A percentile compares a stretch with the other conserved stretches of the same genome.
phyloP scores from a whole-genome alignment of 805 yeast species.

The Jamesozyma rosinii region DNA sequence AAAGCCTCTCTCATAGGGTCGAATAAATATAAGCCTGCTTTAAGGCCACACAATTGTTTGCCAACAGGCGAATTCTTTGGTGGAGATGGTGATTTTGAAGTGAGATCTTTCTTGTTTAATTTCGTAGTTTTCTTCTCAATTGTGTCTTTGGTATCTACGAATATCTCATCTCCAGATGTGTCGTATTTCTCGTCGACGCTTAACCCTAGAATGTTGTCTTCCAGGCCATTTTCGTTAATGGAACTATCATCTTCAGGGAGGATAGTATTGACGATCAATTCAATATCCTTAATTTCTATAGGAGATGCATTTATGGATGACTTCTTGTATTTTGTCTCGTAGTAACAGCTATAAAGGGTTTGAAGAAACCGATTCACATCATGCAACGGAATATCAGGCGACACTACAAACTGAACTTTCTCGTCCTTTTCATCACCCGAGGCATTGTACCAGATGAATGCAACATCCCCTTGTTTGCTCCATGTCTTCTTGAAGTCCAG shows the following conservation, averaged over 20 bases:
- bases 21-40: slow-evolving; percentile 45
- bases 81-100: slow-evolving; percentile 5
- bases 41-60: slow-evolving; percentile 5
- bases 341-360: slow-evolving; percentile 58
- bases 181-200: neutral
- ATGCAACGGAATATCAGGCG: slow-evolving; percentile 41
- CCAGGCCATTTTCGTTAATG: neutral
- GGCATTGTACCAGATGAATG: slow-evolving; percentile 71
- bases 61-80: slow-evolving; percentile 11
- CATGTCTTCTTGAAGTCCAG: slow-evolving; percentile 47
- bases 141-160: slow-evolving; percentile 17
- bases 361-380: slow-evolving; percentile 55
- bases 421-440: slow-evolving; percentile 82
- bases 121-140: neutral
- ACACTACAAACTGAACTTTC: slow-evolving; percentile 68
- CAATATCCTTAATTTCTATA: slow-evolving; percentile 50
- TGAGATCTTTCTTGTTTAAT: neutral
- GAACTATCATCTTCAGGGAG: slow-evolving; percentile 16
- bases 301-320: slow-evolving; percentile 39
- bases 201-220: neutral
- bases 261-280: slow-evolving; percentile 17
- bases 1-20: slow-evolving; percentile 46
- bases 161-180: slow-evolving; percentile 8
- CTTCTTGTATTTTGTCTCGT: slow-evolving; percentile 60
- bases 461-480: slow-evolving; percentile 44